These are phyloP conservation scores for Talaromyces sp. DNA, from an alignment of 2,329 filamentous ascomycete genomes.

Conservation along the genomic window DNA sequence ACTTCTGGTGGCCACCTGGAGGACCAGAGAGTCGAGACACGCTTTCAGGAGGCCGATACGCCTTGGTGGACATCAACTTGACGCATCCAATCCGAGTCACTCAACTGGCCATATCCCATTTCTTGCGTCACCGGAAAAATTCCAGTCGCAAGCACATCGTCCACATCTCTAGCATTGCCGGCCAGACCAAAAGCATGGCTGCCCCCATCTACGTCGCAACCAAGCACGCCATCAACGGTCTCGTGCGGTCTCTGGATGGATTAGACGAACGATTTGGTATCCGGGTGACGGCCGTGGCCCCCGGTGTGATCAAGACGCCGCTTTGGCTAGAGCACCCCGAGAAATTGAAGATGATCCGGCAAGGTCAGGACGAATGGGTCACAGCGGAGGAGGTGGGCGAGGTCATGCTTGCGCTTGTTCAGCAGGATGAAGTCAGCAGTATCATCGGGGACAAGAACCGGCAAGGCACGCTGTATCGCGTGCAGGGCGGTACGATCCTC, in stretches of 20 bases:
- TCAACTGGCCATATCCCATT: slow-evolving; percentile 46
- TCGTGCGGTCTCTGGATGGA: slow-evolving; percentile 44
- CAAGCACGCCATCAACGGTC: slow-evolving; percentile 45
- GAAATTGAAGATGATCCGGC: slow-evolving; percentile 49
- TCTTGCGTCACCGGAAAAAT: slow-evolving; percentile 27
- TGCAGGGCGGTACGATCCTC: slow-evolving; percentile 48
- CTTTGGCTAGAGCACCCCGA: slow-evolving; percentile 58
- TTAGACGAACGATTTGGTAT: slow-evolving; percentile 48
- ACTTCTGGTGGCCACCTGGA: slow-evolving; percentile 47
- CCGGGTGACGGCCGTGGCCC: slow-evolving; percentile 54
- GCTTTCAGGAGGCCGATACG: slow-evolving; percentile 36
- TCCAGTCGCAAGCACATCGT: slow-evolving; percentile 38
- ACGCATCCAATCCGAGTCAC: slow-evolving; percentile 48
- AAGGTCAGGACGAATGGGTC: slow-evolving; percentile 49
- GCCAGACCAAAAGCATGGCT: slow-evolving; percentile 32
- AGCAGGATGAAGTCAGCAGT: slow-evolving; percentile 40
- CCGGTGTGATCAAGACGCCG: slow-evolving; percentile 56
- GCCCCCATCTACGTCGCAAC: slow-evolving; percentile 44
- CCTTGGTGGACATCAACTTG: slow-evolving; percentile 45
- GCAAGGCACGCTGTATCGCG: slow-evolving; percentile 22
- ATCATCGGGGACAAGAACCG: slow-evolving; percentile 27
- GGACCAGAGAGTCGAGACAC: slow-evolving; percentile 37
- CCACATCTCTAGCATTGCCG: slow-evolving; percentile 46
- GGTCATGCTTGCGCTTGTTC: slow-evolving; percentile 52
- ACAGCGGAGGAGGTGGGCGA: slow-evolving; percentile 56